A percentile compares a stretch with the other conserved stretches of the same genome.
Evolutionary conservation across 2,329 filamentous ascomycete species (phyloP).

Genomic region (Emmonsiellopsis sp.): DNA sequence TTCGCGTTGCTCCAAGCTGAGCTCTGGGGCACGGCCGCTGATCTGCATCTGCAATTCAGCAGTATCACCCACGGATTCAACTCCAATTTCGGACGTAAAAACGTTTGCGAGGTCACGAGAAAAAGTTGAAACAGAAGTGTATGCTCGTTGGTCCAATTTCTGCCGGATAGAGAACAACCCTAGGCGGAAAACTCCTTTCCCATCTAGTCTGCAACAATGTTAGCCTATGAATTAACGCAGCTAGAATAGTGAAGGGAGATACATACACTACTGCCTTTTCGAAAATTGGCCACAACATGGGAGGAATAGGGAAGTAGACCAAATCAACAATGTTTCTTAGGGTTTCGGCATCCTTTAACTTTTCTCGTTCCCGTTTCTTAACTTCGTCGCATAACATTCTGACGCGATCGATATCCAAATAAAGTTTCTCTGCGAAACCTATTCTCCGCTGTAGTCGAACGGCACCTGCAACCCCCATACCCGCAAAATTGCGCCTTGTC

Average conservation of each 20-base stretch:
- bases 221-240: constrained; percentile 8
- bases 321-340: constrained; percentile 74
- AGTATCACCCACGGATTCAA: constrained; percentile 37
- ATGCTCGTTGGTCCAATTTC: constrained; percentile 47
- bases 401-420: constrained; percentile 63
- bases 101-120: constrained; percentile 48
- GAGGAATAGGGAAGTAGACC: constrained; percentile 82
- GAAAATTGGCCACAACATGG: constrained; percentile 65
- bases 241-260: constrained; percentile 1
- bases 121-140: constrained; percentile 53
- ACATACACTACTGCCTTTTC: constrained; percentile 75
- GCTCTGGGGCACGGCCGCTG: constrained; percentile 36
- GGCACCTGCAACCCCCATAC: constrained; percentile 79
- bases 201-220: constrained; percentile 33
- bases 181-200: constrained; percentile 45
- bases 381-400: constrained; percentile 60
- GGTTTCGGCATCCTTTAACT: constrained; percentile 65
- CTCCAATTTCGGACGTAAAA: constrained; percentile 45
- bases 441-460: constrained; percentile 71
- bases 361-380: constrained; percentile 65
- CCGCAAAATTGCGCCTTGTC: constrained; percentile 87
- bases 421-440: constrained; percentile 65
- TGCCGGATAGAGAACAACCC: constrained; percentile 43
- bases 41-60: constrained; percentile 42
- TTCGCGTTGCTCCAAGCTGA: constrained; percentile 60